phyloP scores from a whole-genome alignment of 2,329 filamentous ascomycete genomes.

The Stagonosporopsis tanaceti region DNA sequence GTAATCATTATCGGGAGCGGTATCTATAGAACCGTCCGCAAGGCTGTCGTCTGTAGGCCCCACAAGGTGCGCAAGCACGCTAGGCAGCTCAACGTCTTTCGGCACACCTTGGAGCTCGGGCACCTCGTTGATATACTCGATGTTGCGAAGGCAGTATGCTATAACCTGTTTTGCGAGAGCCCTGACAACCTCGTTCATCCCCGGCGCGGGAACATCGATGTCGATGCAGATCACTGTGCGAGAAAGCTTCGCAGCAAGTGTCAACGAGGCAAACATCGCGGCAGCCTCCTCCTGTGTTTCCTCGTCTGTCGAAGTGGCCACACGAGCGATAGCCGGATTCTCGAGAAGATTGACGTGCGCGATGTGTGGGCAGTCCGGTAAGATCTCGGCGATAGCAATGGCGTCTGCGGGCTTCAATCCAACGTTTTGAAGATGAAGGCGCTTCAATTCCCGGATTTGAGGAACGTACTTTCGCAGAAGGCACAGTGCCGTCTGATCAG shows the following conservation, averaged over 20 bases:
- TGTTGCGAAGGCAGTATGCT: constrained; percentile 89
- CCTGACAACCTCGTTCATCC: constrained; percentile 89
- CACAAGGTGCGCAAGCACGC: constrained; percentile 86
- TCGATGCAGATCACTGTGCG: constrained; percentile 87
- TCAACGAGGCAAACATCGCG: constrained; percentile 88
- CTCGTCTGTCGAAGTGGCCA: constrained; percentile 80
- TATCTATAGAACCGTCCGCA: constrained; percentile 66
- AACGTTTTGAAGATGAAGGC: constrained; percentile 86
- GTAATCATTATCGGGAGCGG: constrained; percentile 89
- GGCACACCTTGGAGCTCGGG: constrained; percentile 62
- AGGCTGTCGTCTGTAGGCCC: constrained; percentile 68
- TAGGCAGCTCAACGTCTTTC: constrained; percentile 72
- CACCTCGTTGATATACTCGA: constrained; percentile 78
- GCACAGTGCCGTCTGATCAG: constrained; percentile 75
- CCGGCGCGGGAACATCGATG: constrained; percentile 82
- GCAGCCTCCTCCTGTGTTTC: constrained; percentile 90
- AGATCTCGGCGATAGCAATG: constrained; percentile 87
- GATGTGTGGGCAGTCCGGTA: constrained; percentile 81
- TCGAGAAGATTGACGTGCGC: constrained; percentile 88
- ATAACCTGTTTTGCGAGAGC: constrained; percentile 94
- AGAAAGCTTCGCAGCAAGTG: constrained; percentile 86
- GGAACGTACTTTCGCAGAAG: constrained; percentile 85
- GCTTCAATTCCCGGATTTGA: constrained; percentile 77
- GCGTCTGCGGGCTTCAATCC: constrained; percentile 85
- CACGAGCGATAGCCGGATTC: constrained; percentile 74